Evolutionary conservation across 345 rosid genomes (phyloP), one percentile per base, ranked within the genome.

Genomic region (Balakata baccata): DNA sequence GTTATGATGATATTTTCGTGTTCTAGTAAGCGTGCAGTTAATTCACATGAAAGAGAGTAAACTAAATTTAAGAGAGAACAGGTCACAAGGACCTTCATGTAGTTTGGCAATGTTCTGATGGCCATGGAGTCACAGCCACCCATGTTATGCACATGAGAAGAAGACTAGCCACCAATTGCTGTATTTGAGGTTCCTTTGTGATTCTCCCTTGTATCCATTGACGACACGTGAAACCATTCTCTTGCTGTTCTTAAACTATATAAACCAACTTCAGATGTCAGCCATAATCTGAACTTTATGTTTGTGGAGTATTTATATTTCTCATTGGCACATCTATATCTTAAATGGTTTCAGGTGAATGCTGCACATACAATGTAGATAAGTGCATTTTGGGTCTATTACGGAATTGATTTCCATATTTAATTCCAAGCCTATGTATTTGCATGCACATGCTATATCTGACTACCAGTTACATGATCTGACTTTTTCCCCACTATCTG

Each of bases 401-500:
- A 13, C n/a, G 17, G 14, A 49, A 11, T 20, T 66, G 39, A 56
- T 10, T 72, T 51, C 22, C 17, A 51, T 56, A 17, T 65, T 53
- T 11, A 20, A 14, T 54, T 25, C 17, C 38, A 50, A 34, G 52
- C 10, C 29, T 3, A 11, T 34, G 22, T 8, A 3, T 29, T 13
- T 12, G 58, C 13, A 25, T 17, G 0, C 3, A 41, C 23, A 63
- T 8, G 45, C 16, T 46, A 47, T 69, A 17, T 13, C 29, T 3
- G 61, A 3, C n/a, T 25, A 53, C n/a, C 20, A 16, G 11, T n/a
- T 54, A 43, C 53, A 16, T 46, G 22, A 29, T 58, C 50, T 56
- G 64, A 45, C 16, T 56, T 52, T 59, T 34, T 23, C 52, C 43
- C 53, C 8, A 12, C 9, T 74, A 52, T 38, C 66, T 79, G 60